Base-by-base conservation (phyloP, 257 asterid genomes). In the Solanum rostratum region DNA sequence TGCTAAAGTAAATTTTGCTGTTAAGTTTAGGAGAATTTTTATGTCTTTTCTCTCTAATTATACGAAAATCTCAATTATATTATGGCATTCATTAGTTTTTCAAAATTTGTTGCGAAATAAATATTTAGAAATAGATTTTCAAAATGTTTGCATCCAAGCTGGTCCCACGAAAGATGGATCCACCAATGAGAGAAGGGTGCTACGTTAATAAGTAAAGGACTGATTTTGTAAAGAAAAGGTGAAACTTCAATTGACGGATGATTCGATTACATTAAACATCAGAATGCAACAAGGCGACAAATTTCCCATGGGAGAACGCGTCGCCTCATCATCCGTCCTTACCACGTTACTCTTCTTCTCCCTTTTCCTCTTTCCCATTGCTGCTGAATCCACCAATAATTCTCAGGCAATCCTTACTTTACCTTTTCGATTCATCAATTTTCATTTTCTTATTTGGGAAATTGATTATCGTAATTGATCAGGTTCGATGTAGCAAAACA, bases 401-500 rank as follows among this genome's bases (percentile, higher is more conserved):
- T 62, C 74, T 27, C 70, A 62, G 70, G 70, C 37, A 62, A 24
- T 27, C 27, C 39, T 60, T 24, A 62, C 70, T 60, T 60, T 11
- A 11, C 69, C 37, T 60, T 60, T 22, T 57, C 65, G 15, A 57
- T 57, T 57, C 29, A 8, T 20, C 65, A 19, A 57, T 29, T 10
- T 59, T 30, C 70, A 62, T 62, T 27, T 27, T 27, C 39, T 2
- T 14, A 4, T 3, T 4, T 50, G 7, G 4, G 13, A 15, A 14
- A 52, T 52, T 52, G 55, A 14, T 52, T 52, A 52, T 52, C 15
- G 19, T 52, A 7, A 49, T 49, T 3, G 7, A 49, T 49, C 45
- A 65, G 74, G 74, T 65, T 65, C 74, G 22, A 65, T 65, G 45
- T 30, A 91, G 98, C 91, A 93, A 76, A 89, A 88, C 79, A 7